These are phyloP conservation scores for Trichoderma endophyticum DNA, from an alignment of 2,329 filamentous ascomycete genomes.

Conservation along the genomic window DNA sequence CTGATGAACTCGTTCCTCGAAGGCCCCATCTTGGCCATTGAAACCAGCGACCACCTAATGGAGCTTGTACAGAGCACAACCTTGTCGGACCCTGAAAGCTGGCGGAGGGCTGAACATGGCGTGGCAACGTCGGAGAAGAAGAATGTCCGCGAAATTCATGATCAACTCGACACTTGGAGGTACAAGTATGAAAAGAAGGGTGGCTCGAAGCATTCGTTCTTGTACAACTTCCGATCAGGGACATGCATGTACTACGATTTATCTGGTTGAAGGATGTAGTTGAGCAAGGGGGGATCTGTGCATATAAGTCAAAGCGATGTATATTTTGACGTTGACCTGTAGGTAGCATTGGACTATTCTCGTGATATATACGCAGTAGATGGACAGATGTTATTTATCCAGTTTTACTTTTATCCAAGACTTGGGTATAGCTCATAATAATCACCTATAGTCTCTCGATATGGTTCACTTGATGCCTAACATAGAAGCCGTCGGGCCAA, in stretches of 20 bases:
- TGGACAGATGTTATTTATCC: not conserved
- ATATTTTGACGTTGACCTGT: not conserved
- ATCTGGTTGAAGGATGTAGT: conserved; percentile 32
- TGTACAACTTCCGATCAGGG: conserved; percentile 88
- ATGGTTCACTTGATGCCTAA: not conserved
- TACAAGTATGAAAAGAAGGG: conserved; percentile 52
- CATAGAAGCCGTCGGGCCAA: not conserved
- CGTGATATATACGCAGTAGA: not conserved
- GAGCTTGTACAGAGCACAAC: conserved; percentile 70
- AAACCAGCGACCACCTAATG: conserved; percentile 80
- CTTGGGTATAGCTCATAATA: not conserved
- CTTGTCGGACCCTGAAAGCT: conserved; percentile 77
- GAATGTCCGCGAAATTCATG: conserved; percentile 79
- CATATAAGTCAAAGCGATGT: not conserved
- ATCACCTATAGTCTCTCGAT: not conserved
- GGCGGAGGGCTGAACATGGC: conserved; percentile 76
- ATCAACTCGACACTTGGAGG: conserved; percentile 65
- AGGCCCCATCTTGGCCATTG: conserved; percentile 81
- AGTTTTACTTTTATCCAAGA: not conserved
- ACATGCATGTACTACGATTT: conserved; percentile 85
- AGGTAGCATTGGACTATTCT: not conserved
- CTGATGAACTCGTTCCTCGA: conserved; percentile 69
- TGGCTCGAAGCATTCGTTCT: conserved; percentile 69
- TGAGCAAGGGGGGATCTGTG: conserved; percentile 21
- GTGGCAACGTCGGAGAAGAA: conserved; percentile 74